Evolutionary conservation across 441 rosid species (phyloP), one percentile per base, ranked within the genome.

Genomic region (Corymbia calophylla): DNA sequence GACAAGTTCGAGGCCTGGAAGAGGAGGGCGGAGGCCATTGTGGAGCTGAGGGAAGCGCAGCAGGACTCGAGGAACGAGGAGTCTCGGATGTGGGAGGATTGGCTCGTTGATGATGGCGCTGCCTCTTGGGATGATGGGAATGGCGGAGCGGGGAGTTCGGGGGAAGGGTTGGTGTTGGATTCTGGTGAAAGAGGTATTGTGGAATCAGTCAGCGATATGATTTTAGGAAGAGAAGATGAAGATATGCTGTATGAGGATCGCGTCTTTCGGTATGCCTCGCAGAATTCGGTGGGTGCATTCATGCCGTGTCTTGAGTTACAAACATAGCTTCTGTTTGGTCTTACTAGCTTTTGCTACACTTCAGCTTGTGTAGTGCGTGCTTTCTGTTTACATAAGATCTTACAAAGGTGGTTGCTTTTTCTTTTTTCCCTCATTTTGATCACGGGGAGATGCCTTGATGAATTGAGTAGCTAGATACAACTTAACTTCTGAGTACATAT

Each of bases 81-180:
- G 92, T 93, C 95, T 53, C 93, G 97, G 90, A 94, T 94, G 88
- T 98, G 99, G 99, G 99, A 98, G 94, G 99, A 98, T 87, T 98
- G 99, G 99, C 93, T 98, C 89, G 93, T 94, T 88, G 96, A 94
- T 87, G 95, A 94, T 60, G 92, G 90, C n/a, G 55, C 64, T 80
- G 64, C 60, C 21, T 23, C 87, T 88, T 94, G 91, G 44, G 77
- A 81, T 91, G 81, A 93, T 55, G 93, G 93, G 90, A 92, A 86
- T 73, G 91, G 90, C 53, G 92, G 93, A 48, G 84, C 81, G 88
- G 94, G 89, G 58, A 88, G 81, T 25, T 91, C 89, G 35, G 92
- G 85, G 49, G 93, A 92, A 12, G 95, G 90, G 29, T 88, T 47
- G 29, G 80, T 64, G 48, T 88, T 92, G 25, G 95, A 94, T 90